A percentile compares a stretch with the other conserved stretches of the same genome.
Evolutionary conservation across 306 rosid species (phyloP).

Genomic region (Pterocarpus macrocarpus): DNA sequence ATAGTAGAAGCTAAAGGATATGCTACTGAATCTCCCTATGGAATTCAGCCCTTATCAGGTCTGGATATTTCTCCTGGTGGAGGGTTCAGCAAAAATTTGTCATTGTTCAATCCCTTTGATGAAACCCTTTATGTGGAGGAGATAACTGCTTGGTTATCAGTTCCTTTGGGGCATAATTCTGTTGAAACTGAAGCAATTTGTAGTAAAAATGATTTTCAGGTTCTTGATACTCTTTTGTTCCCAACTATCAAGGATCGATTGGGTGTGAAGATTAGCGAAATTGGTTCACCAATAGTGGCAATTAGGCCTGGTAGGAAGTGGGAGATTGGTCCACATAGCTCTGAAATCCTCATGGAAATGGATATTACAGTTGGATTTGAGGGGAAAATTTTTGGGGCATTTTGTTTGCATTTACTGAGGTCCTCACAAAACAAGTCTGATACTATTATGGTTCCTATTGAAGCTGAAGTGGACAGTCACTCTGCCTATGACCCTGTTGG

Average conservation of each 20-base stretch:
- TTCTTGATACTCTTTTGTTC: conserved; percentile 53
- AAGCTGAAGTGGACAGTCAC: conserved; percentile 66
- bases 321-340: conserved; percentile 82
- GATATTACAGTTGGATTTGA: conserved; percentile 69
- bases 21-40: conserved; percentile 84
- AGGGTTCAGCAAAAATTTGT: conserved; percentile 77
- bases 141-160: conserved; percentile 78
- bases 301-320: conserved; percentile 80
- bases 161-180: conserved; percentile 66
- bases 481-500: conserved; percentile 47
- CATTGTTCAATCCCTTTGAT: conserved; percentile 80
- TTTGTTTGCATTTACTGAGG: conserved; percentile 80
- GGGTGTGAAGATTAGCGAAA: conserved; percentile 66
- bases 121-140: conserved; percentile 78
- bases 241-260: conserved; percentile 70
- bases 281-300: conserved; percentile 68
- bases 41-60: conserved; percentile 70
- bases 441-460: conserved; percentile 81
- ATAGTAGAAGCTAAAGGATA: conserved; percentile 80
- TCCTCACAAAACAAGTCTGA: conserved; percentile 76
- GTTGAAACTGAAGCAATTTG: conserved; percentile 79
- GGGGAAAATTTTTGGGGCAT: conserved; percentile 78
- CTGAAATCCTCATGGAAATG: conserved; percentile 72
- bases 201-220: conserved; percentile 60
- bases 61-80: conserved; percentile 72